These are phyloP conservation scores for Hypoxylon perforatum DNA, from an alignment of 495 filamentous ascomycete genomes.

Conservation along the genomic window DNA sequence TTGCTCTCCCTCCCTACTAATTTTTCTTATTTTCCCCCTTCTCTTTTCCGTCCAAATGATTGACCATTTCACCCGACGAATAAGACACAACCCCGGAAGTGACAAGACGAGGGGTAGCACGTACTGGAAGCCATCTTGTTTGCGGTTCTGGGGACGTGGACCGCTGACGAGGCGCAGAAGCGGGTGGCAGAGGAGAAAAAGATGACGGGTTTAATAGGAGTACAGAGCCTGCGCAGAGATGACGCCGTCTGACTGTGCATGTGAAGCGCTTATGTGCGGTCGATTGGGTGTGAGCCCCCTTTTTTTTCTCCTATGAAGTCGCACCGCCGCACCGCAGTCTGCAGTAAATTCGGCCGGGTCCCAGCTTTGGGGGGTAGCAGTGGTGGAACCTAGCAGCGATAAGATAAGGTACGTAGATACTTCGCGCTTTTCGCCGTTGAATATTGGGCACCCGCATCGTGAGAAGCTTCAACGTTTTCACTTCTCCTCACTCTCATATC, in stretches of 20 bases:
- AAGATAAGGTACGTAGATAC: background rate
- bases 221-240: slow-evolving; percentile 16
- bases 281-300: background rate
- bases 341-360: slow-evolving; percentile 27
- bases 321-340: slow-evolving; percentile 26
- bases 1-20: background rate
- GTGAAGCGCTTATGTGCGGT: slow-evolving; percentile 19
- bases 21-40: background rate
- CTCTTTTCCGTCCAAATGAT: background rate
- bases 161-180: slow-evolving; percentile 10
- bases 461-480: no score
- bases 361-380: slow-evolving; percentile 13
- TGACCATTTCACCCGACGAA: no score
- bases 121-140: slow-evolving; percentile 60
- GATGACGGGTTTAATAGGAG: background rate
- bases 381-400: slow-evolving; percentile 9
- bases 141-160: slow-evolving; percentile 11
- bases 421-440: no score
- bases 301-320: slow-evolving; percentile 19
- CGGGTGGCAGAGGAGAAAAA: slow-evolving; percentile 12
- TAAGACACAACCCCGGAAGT: no score
- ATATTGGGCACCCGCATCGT: no score
- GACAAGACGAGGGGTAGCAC: slow-evolving; percentile 21
- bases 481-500: no score
- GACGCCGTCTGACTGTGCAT: slow-evolving; percentile 24